phyloP scores from a whole-genome alignment of 2,329 filamentous ascomycete species.

The Eutypa lata region DNA sequence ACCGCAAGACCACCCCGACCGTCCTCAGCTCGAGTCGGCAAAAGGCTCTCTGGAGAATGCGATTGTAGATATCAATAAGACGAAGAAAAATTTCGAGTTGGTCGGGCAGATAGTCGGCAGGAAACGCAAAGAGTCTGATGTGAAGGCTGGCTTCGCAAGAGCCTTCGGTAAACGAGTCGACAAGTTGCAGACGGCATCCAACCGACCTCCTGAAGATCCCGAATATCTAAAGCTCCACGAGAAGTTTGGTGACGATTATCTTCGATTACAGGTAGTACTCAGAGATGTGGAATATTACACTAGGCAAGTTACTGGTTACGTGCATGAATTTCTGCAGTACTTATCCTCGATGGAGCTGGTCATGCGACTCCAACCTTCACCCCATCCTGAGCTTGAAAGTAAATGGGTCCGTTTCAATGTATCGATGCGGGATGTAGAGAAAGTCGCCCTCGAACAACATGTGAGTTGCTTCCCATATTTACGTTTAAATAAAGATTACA shows the following conservation, averaged over 20 bases:
- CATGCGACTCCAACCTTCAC: slow-evolving; percentile 68
- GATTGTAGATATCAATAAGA: slow-evolving; percentile 85
- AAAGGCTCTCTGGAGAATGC: slow-evolving; percentile 59
- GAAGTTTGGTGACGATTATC: slow-evolving; percentile 87
- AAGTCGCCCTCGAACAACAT: slow-evolving; percentile 79
- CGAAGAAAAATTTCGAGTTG: slow-evolving; percentile 90
- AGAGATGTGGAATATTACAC: slow-evolving; percentile 93
- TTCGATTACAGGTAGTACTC: slow-evolving; percentile 86
- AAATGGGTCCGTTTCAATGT: slow-evolving; percentile 93
- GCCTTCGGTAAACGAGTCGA: slow-evolving; percentile 87
- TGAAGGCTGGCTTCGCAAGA: slow-evolving; percentile 79
- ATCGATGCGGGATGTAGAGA: slow-evolving; percentile 81
- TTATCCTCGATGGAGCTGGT: slow-evolving; percentile 79
- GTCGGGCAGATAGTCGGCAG: slow-evolving; percentile 84
- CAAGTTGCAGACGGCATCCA: slow-evolving; percentile 67
- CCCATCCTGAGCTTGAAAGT: slow-evolving; percentile 81
- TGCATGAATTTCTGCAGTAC: slow-evolving; percentile 77
- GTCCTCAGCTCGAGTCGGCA: slow-evolving; percentile 56
- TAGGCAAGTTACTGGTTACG: slow-evolving; percentile 73
- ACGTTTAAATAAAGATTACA: slow-evolving; percentile 7
- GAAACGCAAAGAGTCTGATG: slow-evolving; percentile 85
- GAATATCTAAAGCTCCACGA: slow-evolving; percentile 79
- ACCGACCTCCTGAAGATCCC: slow-evolving; percentile 68
- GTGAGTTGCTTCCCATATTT: slow-evolving; percentile 43
- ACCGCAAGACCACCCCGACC: slow-evolving; percentile 79